A percentile compares a stretch with the other conserved stretches of the same genome.
phyloP scores from a whole-genome alignment of 768 basidiomycete species.

The Candolleomyces aberdarensis region DNA sequence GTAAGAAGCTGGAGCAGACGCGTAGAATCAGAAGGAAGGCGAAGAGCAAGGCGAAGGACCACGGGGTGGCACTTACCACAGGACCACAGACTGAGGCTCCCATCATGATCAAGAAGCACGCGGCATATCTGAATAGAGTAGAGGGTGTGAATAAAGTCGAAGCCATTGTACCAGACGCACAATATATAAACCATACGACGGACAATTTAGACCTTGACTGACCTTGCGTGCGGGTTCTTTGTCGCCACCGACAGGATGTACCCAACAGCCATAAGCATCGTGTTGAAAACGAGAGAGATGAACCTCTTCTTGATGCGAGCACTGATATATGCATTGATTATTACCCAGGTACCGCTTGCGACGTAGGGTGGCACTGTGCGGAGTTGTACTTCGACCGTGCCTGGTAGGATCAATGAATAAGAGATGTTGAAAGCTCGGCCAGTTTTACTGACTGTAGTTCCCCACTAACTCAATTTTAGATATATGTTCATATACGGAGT shows the following conservation, averaged over 20 bases:
- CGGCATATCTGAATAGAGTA: slow-evolving; percentile 32
- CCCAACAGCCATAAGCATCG: slow-evolving; percentile 28
- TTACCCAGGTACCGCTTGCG: slow-evolving; percentile 31
- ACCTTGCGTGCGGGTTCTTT: slow-evolving; percentile 27
- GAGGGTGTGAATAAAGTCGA: neutral
- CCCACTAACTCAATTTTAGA: slow-evolving; percentile 20
- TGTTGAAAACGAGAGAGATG: slow-evolving; percentile 25
- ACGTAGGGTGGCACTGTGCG: slow-evolving; percentile 40
- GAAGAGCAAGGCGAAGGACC: neutral
- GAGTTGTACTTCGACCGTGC: slow-evolving; percentile 32
- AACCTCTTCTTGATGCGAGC: slow-evolving; percentile 27
- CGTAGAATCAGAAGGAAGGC: neutral
- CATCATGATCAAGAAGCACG: slow-evolving; percentile 40
- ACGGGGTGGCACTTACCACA: slow-evolving; percentile 13
- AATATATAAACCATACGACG: too few species aligned
- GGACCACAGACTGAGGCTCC: slow-evolving; percentile 39
- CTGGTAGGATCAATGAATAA: neutral
- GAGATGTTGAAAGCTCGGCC: neutral
- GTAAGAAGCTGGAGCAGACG: slow-evolving; percentile 28
- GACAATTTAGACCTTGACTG: neutral
- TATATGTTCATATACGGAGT: neutral
- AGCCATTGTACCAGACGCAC: neutral
- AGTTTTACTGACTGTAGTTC: slow-evolving; percentile 28
- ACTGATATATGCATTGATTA: slow-evolving; percentile 24
- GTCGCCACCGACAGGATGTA: slow-evolving; percentile 35